Percentiles rank a stretch among this genome's conserved stretches.
These are phyloP conservation scores for Sabuloglossum arenarium DNA, from an alignment of 495 filamentous ascomycete species.

Conservation along the genomic window DNA sequence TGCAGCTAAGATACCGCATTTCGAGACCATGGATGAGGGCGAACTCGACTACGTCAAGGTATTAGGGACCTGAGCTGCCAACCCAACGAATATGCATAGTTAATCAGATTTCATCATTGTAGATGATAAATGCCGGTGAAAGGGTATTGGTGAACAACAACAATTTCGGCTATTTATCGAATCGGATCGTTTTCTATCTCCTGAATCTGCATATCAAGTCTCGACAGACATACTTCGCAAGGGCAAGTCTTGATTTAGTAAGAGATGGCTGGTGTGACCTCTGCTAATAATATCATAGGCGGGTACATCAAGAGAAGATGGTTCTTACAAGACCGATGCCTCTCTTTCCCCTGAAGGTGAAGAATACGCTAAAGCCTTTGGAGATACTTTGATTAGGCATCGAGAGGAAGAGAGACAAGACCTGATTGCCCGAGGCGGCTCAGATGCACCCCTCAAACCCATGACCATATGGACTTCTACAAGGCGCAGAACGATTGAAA, in stretches of 20 bases:
- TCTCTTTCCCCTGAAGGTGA: constrained; percentile 60
- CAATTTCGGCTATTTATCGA: constrained; percentile 83
- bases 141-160: constrained; percentile 83
- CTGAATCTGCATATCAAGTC: constrained; percentile 94
- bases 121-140: constrained; percentile 97
- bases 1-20: constrained; percentile 76
- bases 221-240: constrained; percentile 79
- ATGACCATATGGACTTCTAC: constrained; percentile 92
- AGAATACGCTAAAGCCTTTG: constrained; percentile 78
- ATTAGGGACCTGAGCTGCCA: not conserved
- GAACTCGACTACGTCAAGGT: constrained; percentile 91
- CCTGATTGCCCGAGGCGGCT: constrained; percentile 44
- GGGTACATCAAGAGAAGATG: constrained; percentile 50
- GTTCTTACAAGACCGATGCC: constrained; percentile 79
- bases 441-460: constrained; percentile 47
- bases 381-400: constrained; percentile 58
- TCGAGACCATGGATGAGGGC: constrained; percentile 87
- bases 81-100: not conserved
- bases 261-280: not conserved
- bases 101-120: constrained; percentile 6
- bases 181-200: constrained; percentile 93
- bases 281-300: constrained; percentile 15
- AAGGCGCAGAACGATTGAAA: constrained; percentile 72
- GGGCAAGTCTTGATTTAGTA: constrained; percentile 28
- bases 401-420: constrained; percentile 59